A percentile compares a stretch with the other conserved stretches of the same genome.
Evolutionary conservation across 2,329 filamentous ascomycete species (phyloP).

Genomic region (Pyricularia pennisetigena): DNA sequence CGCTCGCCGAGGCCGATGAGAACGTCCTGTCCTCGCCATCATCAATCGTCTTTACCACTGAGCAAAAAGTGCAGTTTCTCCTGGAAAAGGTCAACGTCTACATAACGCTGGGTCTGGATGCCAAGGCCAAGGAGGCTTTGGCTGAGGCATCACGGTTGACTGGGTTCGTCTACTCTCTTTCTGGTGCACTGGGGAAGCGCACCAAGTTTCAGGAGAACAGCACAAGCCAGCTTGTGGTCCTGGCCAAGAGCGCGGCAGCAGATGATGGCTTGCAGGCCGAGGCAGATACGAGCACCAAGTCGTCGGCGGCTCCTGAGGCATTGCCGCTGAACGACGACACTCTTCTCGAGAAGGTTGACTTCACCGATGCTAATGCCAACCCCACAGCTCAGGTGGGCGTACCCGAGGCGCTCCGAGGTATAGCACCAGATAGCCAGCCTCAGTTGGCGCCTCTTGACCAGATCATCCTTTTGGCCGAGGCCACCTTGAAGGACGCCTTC

Average conservation of each 20-base stretch:
- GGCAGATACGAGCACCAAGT: slow-evolving; percentile 7
- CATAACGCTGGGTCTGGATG: slow-evolving; percentile 74
- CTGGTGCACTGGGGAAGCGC: slow-evolving; percentile 76
- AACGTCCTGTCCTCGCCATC: neutral
- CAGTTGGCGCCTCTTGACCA: slow-evolving; percentile 76
- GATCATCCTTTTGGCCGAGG: slow-evolving; percentile 79
- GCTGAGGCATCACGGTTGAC: slow-evolving; percentile 55
- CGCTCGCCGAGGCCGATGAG: slow-evolving; percentile 25
- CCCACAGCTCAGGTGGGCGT: slow-evolving; percentile 27
- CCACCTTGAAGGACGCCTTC: slow-evolving; percentile 79
- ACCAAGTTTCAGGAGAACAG: slow-evolving; percentile 73
- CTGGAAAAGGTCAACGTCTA: slow-evolving; percentile 77
- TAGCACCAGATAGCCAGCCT: slow-evolving; percentile 75
- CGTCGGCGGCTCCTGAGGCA: slow-evolving; percentile 45
- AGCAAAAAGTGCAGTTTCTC: slow-evolving; percentile 58
- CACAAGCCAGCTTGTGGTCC: slow-evolving; percentile 80
- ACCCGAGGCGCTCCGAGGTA: slow-evolving; percentile 47
- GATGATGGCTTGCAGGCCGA: slow-evolving; percentile 12
- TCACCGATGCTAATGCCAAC: slow-evolving; percentile 33
- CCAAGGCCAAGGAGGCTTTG: slow-evolving; percentile 62
- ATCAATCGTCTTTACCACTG: slow-evolving; percentile 7
- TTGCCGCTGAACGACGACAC: slow-evolving; percentile 87
- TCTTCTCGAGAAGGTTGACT: slow-evolving; percentile 77
- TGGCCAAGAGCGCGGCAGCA: slow-evolving; percentile 60
- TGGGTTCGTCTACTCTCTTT: slow-evolving; percentile 73